Percentiles rank a stretch among this genome's conserved stretches.
Evolutionary conservation across 805 yeast species (phyloP).

Genomic region (Clavispora phyllophila): DNA sequence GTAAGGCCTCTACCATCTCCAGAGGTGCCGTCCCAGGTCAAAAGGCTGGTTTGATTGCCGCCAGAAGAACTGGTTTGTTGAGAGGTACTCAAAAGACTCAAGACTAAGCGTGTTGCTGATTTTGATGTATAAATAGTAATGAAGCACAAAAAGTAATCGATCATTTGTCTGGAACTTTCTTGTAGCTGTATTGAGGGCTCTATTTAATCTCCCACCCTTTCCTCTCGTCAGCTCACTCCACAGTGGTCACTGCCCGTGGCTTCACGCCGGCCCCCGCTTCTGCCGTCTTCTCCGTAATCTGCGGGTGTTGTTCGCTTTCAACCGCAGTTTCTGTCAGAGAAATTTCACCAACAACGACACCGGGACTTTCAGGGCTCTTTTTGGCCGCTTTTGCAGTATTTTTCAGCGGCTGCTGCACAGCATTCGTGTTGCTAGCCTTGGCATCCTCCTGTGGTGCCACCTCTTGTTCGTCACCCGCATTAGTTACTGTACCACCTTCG

Average conservation of each 20-base stretch:
- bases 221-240: no score
- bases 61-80: slow-evolving; percentile 37
- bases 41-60: slow-evolving; percentile 37
- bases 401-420: no score
- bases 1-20: slow-evolving; percentile 37
- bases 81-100: slow-evolving; percentile 36
- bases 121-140: slow-evolving; percentile 14
- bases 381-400: no score
- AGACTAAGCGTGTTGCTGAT: slow-evolving; percentile 20
- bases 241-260: no score
- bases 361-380: neutral
- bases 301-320: neutral
- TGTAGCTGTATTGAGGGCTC: neutral
- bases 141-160: slow-evolving; percentile 12
- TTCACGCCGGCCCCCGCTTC: neutral
- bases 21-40: slow-evolving; percentile 39
- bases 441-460: no score
- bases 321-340: neutral
- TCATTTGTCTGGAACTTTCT: neutral
- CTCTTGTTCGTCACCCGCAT: no score
- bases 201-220: neutral
- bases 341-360: neutral
- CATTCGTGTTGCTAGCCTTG: no score
- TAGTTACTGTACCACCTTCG: no score
- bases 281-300: no score